These are phyloP conservation scores for Lipomyces japonicus DNA, from an alignment of 805 yeast genomes.

Conservation along the genomic window DNA sequence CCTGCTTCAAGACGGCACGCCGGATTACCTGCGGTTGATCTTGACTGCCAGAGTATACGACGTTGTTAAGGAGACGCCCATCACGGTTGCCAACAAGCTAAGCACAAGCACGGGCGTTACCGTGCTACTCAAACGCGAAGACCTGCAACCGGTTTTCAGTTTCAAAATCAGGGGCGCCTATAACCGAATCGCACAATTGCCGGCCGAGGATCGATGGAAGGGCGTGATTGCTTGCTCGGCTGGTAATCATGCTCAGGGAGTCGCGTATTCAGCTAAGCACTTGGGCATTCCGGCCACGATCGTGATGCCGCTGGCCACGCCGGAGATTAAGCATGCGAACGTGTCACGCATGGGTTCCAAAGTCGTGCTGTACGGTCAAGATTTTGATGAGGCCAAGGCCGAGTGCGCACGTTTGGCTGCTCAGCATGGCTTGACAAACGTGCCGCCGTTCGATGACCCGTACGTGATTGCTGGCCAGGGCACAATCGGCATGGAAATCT, in stretches of 20 bases:
- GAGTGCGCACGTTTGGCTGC: constrained; percentile 74
- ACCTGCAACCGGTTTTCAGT: constrained; percentile 87
- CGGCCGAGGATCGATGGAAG: constrained; percentile 52
- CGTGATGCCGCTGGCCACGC: constrained; percentile 97
- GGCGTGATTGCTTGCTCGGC: constrained; percentile 99
- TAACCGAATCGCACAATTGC: constrained; percentile 87
- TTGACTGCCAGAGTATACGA: constrained; percentile 92
- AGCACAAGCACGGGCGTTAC: constrained; percentile 73
- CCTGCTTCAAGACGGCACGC: constrained; percentile 49
- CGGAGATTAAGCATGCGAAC: constrained; percentile 87
- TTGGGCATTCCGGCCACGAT: constrained; percentile 90
- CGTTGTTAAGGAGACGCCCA: constrained; percentile 86
- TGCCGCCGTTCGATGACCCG: constrained; percentile 99
- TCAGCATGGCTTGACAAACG: constrained; percentile 73
- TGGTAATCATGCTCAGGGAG: constrained; percentile 99
- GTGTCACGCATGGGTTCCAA: constrained; percentile 91
- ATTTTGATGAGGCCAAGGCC: constrained; percentile 88
- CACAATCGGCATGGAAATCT: constrained; percentile 87
- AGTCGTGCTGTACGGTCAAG: constrained; percentile 90
- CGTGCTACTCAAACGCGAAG: constrained; percentile 83
- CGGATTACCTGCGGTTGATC: constrained; percentile 91
- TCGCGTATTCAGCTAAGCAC: constrained; percentile 83
- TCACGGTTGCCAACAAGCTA: constrained; percentile 68
- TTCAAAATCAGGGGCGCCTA: constrained; percentile 97
- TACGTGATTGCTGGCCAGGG: constrained; percentile 99